Percentiles rank a stretch among this genome's conserved stretches.
Conservation (phyloP, 192 early-diverging fungal species). For the Fimicolochytrium jonesii region DNA sequence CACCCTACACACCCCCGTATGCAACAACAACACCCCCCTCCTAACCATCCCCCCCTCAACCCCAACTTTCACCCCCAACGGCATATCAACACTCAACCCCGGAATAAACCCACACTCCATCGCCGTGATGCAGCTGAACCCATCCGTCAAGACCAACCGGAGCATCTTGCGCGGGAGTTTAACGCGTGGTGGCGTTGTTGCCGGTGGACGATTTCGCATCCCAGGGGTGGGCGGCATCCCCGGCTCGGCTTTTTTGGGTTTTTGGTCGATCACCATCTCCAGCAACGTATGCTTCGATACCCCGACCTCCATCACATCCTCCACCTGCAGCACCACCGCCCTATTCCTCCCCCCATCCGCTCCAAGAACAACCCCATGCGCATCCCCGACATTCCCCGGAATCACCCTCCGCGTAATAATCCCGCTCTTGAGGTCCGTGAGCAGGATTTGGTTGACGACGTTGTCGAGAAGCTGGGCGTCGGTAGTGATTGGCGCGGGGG, state of each 20-base stretch:
- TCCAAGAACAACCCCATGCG: slow-evolving; percentile 9
- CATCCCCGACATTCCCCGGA: neutral
- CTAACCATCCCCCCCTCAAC: neutral
- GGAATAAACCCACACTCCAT: slow-evolving; percentile 17
- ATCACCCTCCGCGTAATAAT: neutral
- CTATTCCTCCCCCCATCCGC: neutral
- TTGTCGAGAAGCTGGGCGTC: neutral
- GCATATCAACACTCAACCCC: neutral
- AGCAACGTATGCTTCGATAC: slow-evolving; percentile 10
- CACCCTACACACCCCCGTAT: neutral
- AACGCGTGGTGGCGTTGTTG: neutral
- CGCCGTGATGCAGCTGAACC: slow-evolving; percentile 9
- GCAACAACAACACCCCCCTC: neutral
- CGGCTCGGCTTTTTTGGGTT: slow-evolving; percentile 20
- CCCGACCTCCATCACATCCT: slow-evolving; percentile 22
- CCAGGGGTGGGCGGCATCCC: neutral
- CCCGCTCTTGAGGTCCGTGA: neutral
- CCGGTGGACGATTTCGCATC: neutral
- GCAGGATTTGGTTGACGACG: slow-evolving; percentile 14
- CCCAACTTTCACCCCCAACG: slow-evolving; percentile 13
- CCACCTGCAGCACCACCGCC: slow-evolving; percentile 17
- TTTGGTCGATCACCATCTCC: slow-evolving; percentile 8
- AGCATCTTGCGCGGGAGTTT: slow-evolving; percentile 23
- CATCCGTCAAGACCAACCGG: slow-evolving; percentile 8
- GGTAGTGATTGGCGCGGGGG: neutral